Base-by-base conservation (phyloP, 2,329 filamentous ascomycete species). In the Nothopassalora personata region DNA sequence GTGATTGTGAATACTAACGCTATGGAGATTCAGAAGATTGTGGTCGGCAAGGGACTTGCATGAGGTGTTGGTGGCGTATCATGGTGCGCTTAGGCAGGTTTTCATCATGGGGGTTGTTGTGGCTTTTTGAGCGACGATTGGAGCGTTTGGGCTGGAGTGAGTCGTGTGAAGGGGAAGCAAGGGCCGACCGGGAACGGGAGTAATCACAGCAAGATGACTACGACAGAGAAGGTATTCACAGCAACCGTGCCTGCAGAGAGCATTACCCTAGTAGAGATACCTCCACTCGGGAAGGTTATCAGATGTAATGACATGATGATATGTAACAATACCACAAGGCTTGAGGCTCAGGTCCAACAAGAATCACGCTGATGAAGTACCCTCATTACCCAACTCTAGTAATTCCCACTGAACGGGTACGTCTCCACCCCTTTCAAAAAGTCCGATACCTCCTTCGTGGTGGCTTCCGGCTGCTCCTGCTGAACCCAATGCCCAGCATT, bases 401-500 rank as follows among this genome's bases (percentile, higher is more conserved):
- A 51, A 13, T 51, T 51, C 5, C 49, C 49, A 15, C 30, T 19
- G 10, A 51, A 33, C 18, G 49, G 49, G 34, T 31, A 51, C 10
- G 30, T 34, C n/a, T 34, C 49, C 3, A 51, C 3, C 11, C 27
- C 27, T 49, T 59, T 48, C 50, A 75, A 56, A 61, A 85, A 80
- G 9, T 68, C 70, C 61, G 79, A 59, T 43, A 85, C 73, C 58
- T 77, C 76, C 54, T 76, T 68, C 0, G 77, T 73, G 8, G 86
- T 82, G 56, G 74, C 77, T 64, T 82, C 79, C 1, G 84, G 81
- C 68, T 83, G 77, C 70, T 89, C 86, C 71, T 88, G 84, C 68
- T 87, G 85, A 36, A 86, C 81, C 86, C 86, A 89, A 74, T 89
- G 87, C 0, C 86, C 86, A 4, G 85, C 85, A 0, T 79, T 79